Conservation (phyloP, 192 early-diverging fungal species). For the Coemansia sp. region DNA sequence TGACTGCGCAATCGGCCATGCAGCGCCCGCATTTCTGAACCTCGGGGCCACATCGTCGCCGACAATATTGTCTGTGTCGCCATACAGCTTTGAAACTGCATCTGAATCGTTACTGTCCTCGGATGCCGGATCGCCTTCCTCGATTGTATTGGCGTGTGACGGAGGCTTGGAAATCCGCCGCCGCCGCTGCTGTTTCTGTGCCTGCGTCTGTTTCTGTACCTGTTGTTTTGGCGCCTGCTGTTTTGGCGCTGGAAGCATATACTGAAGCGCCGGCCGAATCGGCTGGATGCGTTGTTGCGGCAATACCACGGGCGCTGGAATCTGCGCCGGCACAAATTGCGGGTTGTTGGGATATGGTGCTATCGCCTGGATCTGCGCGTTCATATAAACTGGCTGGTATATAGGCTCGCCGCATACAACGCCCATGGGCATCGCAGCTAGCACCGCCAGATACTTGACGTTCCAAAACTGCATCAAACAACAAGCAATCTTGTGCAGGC, state of each 20-base stretch:
- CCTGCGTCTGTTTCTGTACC: background rate
- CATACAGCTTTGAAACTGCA: background rate
- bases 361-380: background rate
- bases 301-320: too few relatives aligned
- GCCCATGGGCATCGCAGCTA: background rate
- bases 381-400: background rate
- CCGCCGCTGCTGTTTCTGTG: too few relatives aligned
- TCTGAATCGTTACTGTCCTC: background rate
- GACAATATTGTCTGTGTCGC: background rate
- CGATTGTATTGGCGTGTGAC: too few relatives aligned
- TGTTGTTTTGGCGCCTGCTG: background rate
- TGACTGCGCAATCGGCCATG: background rate
- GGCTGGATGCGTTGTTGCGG: too few relatives aligned
- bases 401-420: background rate
- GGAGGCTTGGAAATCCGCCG: too few relatives aligned
- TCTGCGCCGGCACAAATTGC: background rate
- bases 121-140: background rate
- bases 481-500: background rate
- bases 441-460: background rate
- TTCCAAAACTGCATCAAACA: constrained; percentile 5
- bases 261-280: background rate
- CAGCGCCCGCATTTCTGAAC: background rate
- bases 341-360: background rate
- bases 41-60: background rate
- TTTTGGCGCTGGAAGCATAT: background rate